Evolutionary conservation across 1,284 basidiomycete genomes (phyloP).

Genomic region (Moesziomyces globuligerus): DNA sequence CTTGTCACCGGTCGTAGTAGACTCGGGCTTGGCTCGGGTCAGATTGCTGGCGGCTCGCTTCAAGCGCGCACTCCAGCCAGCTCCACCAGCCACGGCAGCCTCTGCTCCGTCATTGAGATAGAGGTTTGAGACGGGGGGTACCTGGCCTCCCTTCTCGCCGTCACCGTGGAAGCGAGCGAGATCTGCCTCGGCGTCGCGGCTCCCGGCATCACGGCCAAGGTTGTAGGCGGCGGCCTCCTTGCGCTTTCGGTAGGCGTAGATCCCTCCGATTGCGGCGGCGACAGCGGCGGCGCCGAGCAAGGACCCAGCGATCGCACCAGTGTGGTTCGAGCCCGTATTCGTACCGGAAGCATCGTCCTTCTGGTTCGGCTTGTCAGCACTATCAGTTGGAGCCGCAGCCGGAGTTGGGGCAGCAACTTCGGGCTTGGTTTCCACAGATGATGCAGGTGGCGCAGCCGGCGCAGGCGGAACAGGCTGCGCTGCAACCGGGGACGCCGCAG

Average conservation of each 20-base stretch:
- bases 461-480: slow-evolving; percentile 2
- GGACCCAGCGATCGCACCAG: slow-evolving; percentile 57
- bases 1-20: slow-evolving; percentile 2
- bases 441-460: neutral
- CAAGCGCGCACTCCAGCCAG: slow-evolving; percentile 16
- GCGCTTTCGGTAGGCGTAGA: slow-evolving; percentile 63
- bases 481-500: neutral
- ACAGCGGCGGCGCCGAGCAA: slow-evolving; percentile 61
- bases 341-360: neutral
- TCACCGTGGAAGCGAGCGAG: slow-evolving; percentile 3
- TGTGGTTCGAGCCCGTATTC: slow-evolving; percentile 10
- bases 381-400: neutral
- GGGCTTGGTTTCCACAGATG: slow-evolving; percentile 6
- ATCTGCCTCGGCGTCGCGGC: slow-evolving; percentile 32
- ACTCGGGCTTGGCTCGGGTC: neutral
- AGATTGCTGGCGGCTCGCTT: slow-evolving; percentile 24
- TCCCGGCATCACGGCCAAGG: slow-evolving; percentile 16
- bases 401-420: slow-evolving; percentile 28
- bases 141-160: slow-evolving; percentile 19
- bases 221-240: slow-evolving; percentile 45
- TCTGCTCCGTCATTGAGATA: slow-evolving; percentile 18
- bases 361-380: neutral
- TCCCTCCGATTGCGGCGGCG: slow-evolving; percentile 57
- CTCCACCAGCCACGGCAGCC: slow-evolving; percentile 13
- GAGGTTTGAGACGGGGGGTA: slow-evolving; percentile 46